Conservation (phyloP, 805 yeast species). For the Nakazawaea peltata region DNA sequence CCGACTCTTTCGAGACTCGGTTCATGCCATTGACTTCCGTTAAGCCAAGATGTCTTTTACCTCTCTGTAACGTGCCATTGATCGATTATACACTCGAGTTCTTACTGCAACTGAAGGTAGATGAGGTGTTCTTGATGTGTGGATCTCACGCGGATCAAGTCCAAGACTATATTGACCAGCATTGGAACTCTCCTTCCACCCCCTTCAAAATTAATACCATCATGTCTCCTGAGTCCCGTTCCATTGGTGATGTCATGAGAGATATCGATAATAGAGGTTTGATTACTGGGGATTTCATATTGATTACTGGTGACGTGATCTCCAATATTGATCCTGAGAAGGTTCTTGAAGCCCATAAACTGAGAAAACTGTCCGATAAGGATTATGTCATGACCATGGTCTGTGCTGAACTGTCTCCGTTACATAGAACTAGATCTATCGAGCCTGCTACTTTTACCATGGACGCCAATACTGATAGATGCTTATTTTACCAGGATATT, state of each 20-base stretch:
- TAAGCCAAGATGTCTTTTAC: constrained; percentile 84
- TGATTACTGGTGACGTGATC: constrained; percentile 93
- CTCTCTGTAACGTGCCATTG: constrained; percentile 88
- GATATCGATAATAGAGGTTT: constrained; percentile 88
- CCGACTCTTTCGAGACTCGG: constrained; percentile 88
- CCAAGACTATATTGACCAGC: constrained; percentile 66
- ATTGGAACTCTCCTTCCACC: constrained; percentile 62
- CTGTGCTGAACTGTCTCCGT: constrained; percentile 72
- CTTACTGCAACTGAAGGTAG: constrained; percentile 82
- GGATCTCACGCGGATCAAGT: constrained; percentile 87
- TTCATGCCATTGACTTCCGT: constrained; percentile 87
- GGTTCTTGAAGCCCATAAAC: constrained; percentile 66
- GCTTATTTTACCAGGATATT: constrained; percentile 77
- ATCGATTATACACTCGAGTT: constrained; percentile 94
- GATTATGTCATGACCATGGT: constrained; percentile 96
- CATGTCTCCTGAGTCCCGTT: constrained; percentile 76
- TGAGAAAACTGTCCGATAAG: constrained; percentile 65
- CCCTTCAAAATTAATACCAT: constrained; percentile 79
- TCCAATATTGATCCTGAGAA: constrained; percentile 67
- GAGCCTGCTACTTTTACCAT: constrained; percentile 83
- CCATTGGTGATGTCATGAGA: constrained; percentile 97
- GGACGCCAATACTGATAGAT: constrained; percentile 65
- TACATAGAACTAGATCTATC: constrained; percentile 76
- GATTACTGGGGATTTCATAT: constrained; percentile 81
- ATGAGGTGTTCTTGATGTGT: constrained; percentile 86